Base-by-base conservation (phyloP, 1,284 basidiomycete genomes). In the Xerocomus minutiporus region DNA sequence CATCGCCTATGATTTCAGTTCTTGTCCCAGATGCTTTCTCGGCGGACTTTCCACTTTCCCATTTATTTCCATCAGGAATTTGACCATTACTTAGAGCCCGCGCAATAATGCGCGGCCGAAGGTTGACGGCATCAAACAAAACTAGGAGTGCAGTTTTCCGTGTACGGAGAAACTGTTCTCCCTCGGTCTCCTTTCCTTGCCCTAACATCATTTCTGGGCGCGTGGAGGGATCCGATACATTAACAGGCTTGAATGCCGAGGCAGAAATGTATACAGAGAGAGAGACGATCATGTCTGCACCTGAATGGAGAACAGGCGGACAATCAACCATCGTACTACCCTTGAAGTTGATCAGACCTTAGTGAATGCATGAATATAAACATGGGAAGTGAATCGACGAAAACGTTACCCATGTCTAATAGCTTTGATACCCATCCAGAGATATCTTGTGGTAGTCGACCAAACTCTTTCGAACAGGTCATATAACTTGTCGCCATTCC, bases 111-210 rank as follows among this genome's bases (percentile, higher is more conserved):
- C 73, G 71, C 2, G 88, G 85, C 49, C 76, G 81, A 46, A 91
- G 70, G 46, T 76, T 78, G 51, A 89, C 66, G 13, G 76, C 74
- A n/a, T 85, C 75, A 59, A 91, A 89, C 35, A 91, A 68, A 48
- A 76, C 73, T 3, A 84, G 61, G 35, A 89, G 71, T 0, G 85
- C 78, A n/a, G 73, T 71, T 63, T 93, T 94, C 34, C 92, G 77
- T 63, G 88, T 84, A 34, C 90, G 78, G n/a, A 95, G 73, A 15
- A 69, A 70, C 57, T 84, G 82, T 70, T 95, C 92, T 51, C 83
- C 79, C 3, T 76, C 72, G 0, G 88, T 92, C 64, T 94, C 92
- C 46, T 81, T 73, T 0, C 85, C 86, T 67, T 91, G 87, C 53
- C 80, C 78, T 59, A 87, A 82, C 63, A 82, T 75, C 12, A 51